Evolutionary conservation across 2,329 filamentous ascomycete species (phyloP).

Genomic region (Fonsecaea pedrosoi): DNA sequence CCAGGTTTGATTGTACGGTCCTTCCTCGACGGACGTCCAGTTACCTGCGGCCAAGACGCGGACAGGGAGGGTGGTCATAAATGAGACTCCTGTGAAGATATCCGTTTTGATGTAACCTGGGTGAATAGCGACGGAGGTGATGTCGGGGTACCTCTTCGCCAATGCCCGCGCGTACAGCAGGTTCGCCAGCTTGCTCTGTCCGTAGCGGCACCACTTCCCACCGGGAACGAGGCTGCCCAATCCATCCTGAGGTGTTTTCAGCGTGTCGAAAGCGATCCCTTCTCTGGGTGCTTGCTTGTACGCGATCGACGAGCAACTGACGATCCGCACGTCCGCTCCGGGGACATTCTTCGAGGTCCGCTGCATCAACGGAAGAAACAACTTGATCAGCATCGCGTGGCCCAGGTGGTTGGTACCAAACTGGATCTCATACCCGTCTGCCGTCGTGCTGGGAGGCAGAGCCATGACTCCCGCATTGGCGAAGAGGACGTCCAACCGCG

Average conservation of each 20-base stretch:
- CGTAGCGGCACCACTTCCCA: slow-evolving; percentile 49
- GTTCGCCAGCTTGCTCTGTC: slow-evolving; percentile 59
- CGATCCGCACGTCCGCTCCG: slow-evolving; percentile 46
- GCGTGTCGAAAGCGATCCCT: slow-evolving; percentile 36
- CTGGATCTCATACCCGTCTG: slow-evolving; percentile 53
- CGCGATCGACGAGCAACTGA: slow-evolving; percentile 49
- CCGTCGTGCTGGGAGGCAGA: slow-evolving; percentile 47
- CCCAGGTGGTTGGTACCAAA: slow-evolving; percentile 56
- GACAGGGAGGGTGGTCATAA: slow-evolving; percentile 6
- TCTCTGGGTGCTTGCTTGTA: slow-evolving; percentile 44
- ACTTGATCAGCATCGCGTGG: slow-evolving; percentile 53
- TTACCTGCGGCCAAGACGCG: slow-evolving; percentile 19
- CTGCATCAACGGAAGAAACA: slow-evolving; percentile 51
- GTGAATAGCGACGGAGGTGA: slow-evolving; percentile 55
- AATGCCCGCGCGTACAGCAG: slow-evolving; percentile 55
- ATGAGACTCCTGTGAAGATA: slow-evolving; percentile 58
- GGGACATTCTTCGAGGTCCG: slow-evolving; percentile 44
- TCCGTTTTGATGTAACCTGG: slow-evolving; percentile 59
- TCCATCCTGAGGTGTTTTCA: slow-evolving; percentile 26
- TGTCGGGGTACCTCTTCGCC: slow-evolving; percentile 52
- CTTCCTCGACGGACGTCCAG: slow-evolving; percentile 44
- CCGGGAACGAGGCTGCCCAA: slow-evolving; percentile 17
- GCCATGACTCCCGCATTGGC: slow-evolving; percentile 58
- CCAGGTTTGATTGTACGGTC: slow-evolving; percentile 53
- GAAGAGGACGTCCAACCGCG: slow-evolving; percentile 55